Evolutionary conservation across 306 rosid species (phyloP), one percentile per base, ranked within the genome.

Genomic region (Sechiopsis laciniata): DNA sequence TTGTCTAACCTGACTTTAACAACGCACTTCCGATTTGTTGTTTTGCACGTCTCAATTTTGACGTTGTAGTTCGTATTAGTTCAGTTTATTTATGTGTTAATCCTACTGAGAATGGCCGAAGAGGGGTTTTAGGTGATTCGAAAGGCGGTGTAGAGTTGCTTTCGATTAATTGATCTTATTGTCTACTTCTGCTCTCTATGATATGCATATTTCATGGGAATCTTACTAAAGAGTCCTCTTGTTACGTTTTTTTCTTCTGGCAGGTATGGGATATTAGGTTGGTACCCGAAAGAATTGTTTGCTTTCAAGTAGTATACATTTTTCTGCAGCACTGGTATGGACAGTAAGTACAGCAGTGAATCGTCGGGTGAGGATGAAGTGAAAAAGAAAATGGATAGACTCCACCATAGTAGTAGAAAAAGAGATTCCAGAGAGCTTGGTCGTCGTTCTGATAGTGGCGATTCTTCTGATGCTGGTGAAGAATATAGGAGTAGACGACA

Each of bases 311-410:
- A 7, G 12, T 67, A 20, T 46, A 42, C 9, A 65, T 40, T 65
- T 42, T 40, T 45, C 32, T 40, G 3, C 15, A 7, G n/a, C 9
- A 8, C 2, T 55, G 71, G 42, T 60, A 88, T 87, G 96, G 96
- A 87, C 54, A 83, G 83, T 71, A 71, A 70, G 32, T 50, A 80
- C 61, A 65, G 76, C 32, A 73, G 87, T 10, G 87, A 85, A 35
- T 86, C 85, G 21, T 86, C 88, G 0, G 78, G 85, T 48, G 88
- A 85, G 21, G 86, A 81, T 52, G 76, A 74, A 22, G 29, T 54
- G 55, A 79, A 74, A 71, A 74, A 45, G 19, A 72, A 54, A 35
- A 80, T 74, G 54, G 88, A 78, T 76, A 80, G 48, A 40, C 12
- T 50, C 64, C 79, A 40, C 50, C 75, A n/a, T 54, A 21, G 35